phyloP scores from a whole-genome alignment of 2,329 filamentous ascomycete species.

The Elsinoe fawcettii region DNA sequence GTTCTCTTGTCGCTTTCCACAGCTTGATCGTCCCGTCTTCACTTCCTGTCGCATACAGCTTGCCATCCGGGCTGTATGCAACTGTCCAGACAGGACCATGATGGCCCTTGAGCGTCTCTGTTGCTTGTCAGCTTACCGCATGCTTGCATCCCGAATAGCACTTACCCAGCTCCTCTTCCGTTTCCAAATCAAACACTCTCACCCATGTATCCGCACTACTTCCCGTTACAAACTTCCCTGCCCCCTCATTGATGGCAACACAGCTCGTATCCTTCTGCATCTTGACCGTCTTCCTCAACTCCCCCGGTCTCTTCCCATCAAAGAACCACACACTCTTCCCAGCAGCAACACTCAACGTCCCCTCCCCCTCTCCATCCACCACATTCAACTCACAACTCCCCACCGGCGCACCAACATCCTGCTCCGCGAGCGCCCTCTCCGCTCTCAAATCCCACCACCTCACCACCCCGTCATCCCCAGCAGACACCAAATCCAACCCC shows the following conservation, averaged over 20 bases:
- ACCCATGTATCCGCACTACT: conserved; percentile 93
- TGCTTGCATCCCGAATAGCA: conserved; percentile 17
- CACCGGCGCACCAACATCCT: conserved; percentile 74
- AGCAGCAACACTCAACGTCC: conserved; percentile 82
- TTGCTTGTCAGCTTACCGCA: conserved; percentile 3
- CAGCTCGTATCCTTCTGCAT: conserved; percentile 82
- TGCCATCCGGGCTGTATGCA: conserved; percentile 88
- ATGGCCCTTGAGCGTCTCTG: conserved; percentile 90
- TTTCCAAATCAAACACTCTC: conserved; percentile 84
- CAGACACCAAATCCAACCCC: conserved; percentile 81
- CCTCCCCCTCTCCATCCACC: conserved; percentile 25
- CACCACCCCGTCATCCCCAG: conserved; percentile 80
- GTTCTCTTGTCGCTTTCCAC: conserved; percentile 59
- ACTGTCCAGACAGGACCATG: conserved; percentile 97
- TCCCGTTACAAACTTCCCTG: conserved; percentile 79
- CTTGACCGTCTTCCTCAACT: conserved; percentile 67
- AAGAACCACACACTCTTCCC: conserved; percentile 93
- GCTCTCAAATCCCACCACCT: conserved; percentile 87
- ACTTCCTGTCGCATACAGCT: conserved; percentile 90
- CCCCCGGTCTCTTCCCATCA: conserved; percentile 62
- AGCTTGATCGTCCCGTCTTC: conserved; percentile 98
- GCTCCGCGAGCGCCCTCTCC: conserved; percentile 65
- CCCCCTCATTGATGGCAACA: conserved; percentile 75
- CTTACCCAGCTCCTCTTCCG: conserved; percentile 67
- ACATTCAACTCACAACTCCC: conserved; percentile 81